phyloP scores from a whole-genome alignment of 2,329 filamentous ascomycete species.

The Trichoderma koningii region DNA sequence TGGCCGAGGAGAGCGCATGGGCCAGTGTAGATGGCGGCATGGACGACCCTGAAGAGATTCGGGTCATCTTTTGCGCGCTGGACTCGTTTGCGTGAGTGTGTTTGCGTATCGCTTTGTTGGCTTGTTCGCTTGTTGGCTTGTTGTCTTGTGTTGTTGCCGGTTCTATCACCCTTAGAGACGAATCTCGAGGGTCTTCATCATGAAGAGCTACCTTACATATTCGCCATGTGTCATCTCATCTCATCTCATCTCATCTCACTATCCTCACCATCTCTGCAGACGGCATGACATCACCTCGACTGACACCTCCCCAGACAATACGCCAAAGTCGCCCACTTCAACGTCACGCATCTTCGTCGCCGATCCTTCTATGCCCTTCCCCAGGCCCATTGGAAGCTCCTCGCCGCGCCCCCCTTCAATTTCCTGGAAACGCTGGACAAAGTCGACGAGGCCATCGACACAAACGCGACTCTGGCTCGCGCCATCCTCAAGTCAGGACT shows the following conservation, averaged over 20 bases:
- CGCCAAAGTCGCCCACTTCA: constrained; percentile 80
- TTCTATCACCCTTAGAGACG: background rate
- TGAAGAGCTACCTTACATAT: background rate
- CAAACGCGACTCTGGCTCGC: constrained; percentile 80
- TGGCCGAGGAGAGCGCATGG: constrained; percentile 52
- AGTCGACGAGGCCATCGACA: constrained; percentile 85
- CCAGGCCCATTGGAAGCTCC: constrained; percentile 77
- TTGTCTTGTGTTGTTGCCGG: background rate
- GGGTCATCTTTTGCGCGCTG: constrained; percentile 76
- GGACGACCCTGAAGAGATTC: constrained; percentile 76
- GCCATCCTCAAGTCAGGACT: constrained; percentile 73
- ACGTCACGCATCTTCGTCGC: constrained; percentile 85
- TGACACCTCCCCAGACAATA: constrained; percentile 65
- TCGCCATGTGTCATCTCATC: background rate
- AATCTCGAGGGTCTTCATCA: background rate
- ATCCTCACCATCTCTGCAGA: too few relatives aligned
- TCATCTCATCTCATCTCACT: background rate
- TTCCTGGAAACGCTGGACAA: constrained; percentile 75
- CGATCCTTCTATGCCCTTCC: constrained; percentile 93
- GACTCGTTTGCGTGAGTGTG: constrained; percentile 82
- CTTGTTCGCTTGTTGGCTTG: background rate
- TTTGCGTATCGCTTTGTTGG: background rate
- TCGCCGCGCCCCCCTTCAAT: constrained; percentile 79
- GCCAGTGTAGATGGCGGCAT: constrained; percentile 64
- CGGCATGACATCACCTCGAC: background rate